Evolutionary conservation across 163 green algal species (phyloP), one percentile per base, ranked within the genome.

Genomic region (Chlorella variabilis): DNA sequence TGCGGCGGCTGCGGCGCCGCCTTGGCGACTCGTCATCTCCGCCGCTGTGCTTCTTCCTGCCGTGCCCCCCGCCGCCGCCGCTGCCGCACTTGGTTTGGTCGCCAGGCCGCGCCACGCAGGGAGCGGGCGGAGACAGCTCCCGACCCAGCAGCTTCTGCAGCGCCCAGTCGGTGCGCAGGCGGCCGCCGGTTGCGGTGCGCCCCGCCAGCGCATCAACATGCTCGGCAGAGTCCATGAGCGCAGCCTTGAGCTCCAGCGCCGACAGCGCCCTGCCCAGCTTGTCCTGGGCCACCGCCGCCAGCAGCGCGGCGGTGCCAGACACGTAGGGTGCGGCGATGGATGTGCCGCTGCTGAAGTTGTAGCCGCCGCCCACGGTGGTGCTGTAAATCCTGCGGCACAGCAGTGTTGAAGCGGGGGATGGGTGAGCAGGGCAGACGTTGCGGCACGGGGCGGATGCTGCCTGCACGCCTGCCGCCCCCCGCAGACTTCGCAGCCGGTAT

Each of bases 271-370:
- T 56, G 79, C 41, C 41, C 27, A 80, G 73, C 38, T 13, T 23
- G 38, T 80, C 73, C 56, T 71, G 38, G 4, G 79, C 67, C 23
- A 78, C 41, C 38, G 68, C 67, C 36, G 73, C 42, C 36, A 77
- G 66, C 36, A 85, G 80, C 13, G 71, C 71, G 7, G 80, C 80
- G 48, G 71, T 23, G 48, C 80, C 73, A 25, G 80, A 78, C 13
- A 78, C 80, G 38, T 77, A 85, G 62, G 80, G 80, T 1, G 80
- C 71, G 38, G 71, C 63, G 58, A 85, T 85, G 36, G 71, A 81
- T 36, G 80, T 85, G 48, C 80, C 80, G 13, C 63, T 78, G 61
- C 36, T 33, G 11, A 34, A 65, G 48, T 31, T 61, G 31, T 59
- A 84, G 33, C 29, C 59, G 54, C 75, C 62, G 59, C 76, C 71